Evolutionary conservation across 2,329 filamentous ascomycete species (phyloP).

Genomic region (Pseudophaeomoniella oleicola): DNA sequence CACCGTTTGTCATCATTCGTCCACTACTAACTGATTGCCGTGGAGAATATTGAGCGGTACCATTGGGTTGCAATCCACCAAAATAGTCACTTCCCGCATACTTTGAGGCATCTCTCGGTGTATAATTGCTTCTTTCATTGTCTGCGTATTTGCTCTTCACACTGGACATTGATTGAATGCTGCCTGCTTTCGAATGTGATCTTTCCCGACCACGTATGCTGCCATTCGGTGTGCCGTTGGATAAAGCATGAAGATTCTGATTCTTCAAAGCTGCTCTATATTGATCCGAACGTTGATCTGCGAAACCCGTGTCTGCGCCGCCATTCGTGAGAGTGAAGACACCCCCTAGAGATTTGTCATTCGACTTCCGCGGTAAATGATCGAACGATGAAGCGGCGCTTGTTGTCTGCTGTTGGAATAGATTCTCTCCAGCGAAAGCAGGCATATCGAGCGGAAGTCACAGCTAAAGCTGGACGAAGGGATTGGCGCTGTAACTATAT

Average conservation of each 20-base stretch:
- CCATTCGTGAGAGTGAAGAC: slow-evolving; percentile 32
- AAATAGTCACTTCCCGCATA: slow-evolving; percentile 14
- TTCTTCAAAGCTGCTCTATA: slow-evolving; percentile 10
- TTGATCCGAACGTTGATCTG: slow-evolving; percentile 24
- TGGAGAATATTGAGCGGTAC: slow-evolving; percentile 15
- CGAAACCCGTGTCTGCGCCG: slow-evolving; percentile 24
- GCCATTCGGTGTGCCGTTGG: slow-evolving; percentile 38
- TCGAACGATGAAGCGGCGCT: slow-evolving; percentile 20
- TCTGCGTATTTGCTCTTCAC: slow-evolving; percentile 20
- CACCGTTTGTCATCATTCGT: not conserved
- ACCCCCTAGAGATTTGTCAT: slow-evolving; percentile 29
- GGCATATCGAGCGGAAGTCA: not conserved
- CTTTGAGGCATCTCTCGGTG: slow-evolving; percentile 9
- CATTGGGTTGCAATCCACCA: slow-evolving; percentile 13
- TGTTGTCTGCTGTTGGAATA: not conserved
- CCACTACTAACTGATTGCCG: slow-evolving; percentile 10
- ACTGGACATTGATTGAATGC: slow-evolving; percentile 31
- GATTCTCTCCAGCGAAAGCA: not conserved
- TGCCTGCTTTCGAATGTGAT: slow-evolving; percentile 25
- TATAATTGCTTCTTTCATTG: slow-evolving; percentile 14
- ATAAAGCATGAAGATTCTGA: slow-evolving; percentile 43
- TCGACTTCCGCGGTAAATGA: slow-evolving; percentile 23
- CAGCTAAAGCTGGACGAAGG: not conserved
- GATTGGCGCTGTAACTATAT: not conserved
- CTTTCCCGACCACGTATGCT: slow-evolving; percentile 25